Conservation (phyloP, 2,329 filamentous ascomycete genomes). For the Diaporthe eres region DNA sequence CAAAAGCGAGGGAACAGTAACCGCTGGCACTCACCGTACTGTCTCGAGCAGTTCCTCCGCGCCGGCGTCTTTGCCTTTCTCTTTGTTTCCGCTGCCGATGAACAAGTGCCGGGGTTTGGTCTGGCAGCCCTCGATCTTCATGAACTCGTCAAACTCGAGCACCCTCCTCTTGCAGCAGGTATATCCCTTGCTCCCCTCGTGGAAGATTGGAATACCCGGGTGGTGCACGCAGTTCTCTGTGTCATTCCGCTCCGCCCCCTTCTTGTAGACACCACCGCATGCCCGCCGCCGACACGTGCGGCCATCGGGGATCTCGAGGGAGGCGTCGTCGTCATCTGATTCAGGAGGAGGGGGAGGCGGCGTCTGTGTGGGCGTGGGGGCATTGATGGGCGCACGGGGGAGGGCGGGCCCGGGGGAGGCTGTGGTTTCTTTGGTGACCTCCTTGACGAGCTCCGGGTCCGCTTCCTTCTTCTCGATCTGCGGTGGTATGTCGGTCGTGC, state of each 20-base stretch:
- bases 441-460: constrained; percentile 62
- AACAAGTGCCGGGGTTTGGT: constrained; percentile 88
- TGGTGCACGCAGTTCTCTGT: constrained; percentile 89
- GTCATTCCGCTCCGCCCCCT: constrained; percentile 68
- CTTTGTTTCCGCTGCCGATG: constrained; percentile 81
- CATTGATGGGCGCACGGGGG: constrained; percentile 57
- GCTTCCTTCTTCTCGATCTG: constrained; percentile 71
- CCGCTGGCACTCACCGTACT: constrained; percentile 72
- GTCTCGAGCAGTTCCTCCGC: constrained; percentile 82
- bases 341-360: constrained; percentile 74
- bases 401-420: constrained; percentile 53
- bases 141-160: constrained; percentile 96
- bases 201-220: constrained; percentile 92
- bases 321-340: constrained; percentile 89
- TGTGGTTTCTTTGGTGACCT: constrained; percentile 60
- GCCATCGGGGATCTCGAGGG: constrained; percentile 79
- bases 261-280: constrained; percentile 78
- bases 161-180: constrained; percentile 96
- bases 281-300: constrained; percentile 83
- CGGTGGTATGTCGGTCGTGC: constrained; percentile 81
- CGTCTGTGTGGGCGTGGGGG: constrained; percentile 57
- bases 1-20: constrained; percentile 9
- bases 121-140: constrained; percentile 93
- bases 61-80: constrained; percentile 58
- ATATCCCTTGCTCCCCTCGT: constrained; percentile 98